Percentiles rank a stretch among this genome's conserved stretches.
phyloP scores from a whole-genome alignment of 352 stramenopile genomes.

The Globisporangium ultimum region DNA sequence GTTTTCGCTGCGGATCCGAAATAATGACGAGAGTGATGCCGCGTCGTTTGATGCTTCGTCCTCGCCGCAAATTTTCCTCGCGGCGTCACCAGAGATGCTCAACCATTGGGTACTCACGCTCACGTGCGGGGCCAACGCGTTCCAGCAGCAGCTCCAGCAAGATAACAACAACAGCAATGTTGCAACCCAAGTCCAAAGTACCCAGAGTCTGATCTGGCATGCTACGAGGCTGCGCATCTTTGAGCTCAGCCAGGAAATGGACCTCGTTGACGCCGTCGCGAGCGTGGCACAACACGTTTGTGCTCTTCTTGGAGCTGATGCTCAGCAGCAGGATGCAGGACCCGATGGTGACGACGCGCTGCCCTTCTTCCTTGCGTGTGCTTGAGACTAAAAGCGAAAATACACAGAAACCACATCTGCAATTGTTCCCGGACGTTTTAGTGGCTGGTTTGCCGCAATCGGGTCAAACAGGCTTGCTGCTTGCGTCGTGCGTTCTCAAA shows the following conservation, averaged over 20 bases:
- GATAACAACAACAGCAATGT: no score
- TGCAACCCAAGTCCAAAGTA: neutral
- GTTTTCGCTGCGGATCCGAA: constrained; percentile 2
- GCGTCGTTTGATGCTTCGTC: no score
- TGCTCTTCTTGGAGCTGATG: neutral
- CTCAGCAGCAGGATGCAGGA: neutral
- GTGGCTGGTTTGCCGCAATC: constrained; percentile 4
- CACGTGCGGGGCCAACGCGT: constrained; percentile 34
- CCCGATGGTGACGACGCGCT: neutral
- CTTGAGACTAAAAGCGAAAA: neutral
- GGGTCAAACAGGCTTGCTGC: constrained; percentile 14
- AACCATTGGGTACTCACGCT: constrained; percentile 34
- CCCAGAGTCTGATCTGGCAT: constrained; percentile 34
- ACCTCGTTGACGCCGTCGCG: constrained; percentile 16
- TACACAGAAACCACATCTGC: no score
- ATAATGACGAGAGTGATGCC: neutral
- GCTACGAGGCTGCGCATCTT: constrained; percentile 39
- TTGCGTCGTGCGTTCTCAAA: constrained; percentile 15
- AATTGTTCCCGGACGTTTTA: neutral
- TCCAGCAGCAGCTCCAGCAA: constrained; percentile 20
- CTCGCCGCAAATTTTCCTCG: neutral
- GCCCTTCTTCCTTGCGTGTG: constrained; percentile 1
- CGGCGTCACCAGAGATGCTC: constrained; percentile 9
- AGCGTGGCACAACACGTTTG: constrained; percentile 10
- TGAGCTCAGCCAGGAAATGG: constrained; percentile 21